Evolutionary conservation across 495 filamentous ascomycete species (phyloP).

Genomic region (Trichocladium antarcticum): DNA sequence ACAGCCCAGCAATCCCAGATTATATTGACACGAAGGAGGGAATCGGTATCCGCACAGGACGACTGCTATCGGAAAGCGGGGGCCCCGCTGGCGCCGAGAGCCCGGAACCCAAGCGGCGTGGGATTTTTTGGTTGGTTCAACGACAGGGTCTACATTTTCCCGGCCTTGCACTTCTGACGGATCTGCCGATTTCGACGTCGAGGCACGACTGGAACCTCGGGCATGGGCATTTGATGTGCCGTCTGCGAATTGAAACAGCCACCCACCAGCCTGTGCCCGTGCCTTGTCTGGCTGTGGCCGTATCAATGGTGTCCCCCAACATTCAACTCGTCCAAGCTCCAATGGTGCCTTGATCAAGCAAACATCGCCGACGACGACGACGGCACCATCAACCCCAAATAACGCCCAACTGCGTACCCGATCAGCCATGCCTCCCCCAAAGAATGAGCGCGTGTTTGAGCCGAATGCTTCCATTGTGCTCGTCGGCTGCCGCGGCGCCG

Average conservation of each 20-base stretch:
- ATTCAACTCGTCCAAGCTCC: constrained; percentile 6
- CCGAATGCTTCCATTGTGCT: constrained; percentile 60
- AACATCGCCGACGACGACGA: neutral
- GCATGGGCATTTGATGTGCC: too few relatives aligned
- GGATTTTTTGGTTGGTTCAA: neutral
- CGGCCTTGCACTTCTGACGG: constrained; percentile 12
- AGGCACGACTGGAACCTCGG: too few relatives aligned
- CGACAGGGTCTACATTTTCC: constrained; percentile 29
- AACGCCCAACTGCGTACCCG: neutral
- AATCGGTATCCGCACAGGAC: too few relatives aligned
- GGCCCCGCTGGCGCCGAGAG: constrained; percentile 1
- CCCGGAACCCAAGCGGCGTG: neutral
- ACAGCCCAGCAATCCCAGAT: too few relatives aligned
- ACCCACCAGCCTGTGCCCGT: too few relatives aligned
- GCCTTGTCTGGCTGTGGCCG: too few relatives aligned
- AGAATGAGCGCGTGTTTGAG: constrained; percentile 42
- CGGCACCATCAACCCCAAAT: too few relatives aligned
- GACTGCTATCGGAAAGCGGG: neutral
- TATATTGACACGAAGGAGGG: too few relatives aligned
- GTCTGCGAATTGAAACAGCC: too few relatives aligned
- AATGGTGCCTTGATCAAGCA: constrained; percentile 5
- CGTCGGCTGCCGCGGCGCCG: constrained; percentile 62
- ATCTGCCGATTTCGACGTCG: constrained; percentile 25
- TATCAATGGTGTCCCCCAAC: constrained; percentile 1
- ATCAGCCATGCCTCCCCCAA: constrained; percentile 19